phyloP scores from a whole-genome alignment of 805 yeast genomes.

The Starmerella ratchasimensis region DNA sequence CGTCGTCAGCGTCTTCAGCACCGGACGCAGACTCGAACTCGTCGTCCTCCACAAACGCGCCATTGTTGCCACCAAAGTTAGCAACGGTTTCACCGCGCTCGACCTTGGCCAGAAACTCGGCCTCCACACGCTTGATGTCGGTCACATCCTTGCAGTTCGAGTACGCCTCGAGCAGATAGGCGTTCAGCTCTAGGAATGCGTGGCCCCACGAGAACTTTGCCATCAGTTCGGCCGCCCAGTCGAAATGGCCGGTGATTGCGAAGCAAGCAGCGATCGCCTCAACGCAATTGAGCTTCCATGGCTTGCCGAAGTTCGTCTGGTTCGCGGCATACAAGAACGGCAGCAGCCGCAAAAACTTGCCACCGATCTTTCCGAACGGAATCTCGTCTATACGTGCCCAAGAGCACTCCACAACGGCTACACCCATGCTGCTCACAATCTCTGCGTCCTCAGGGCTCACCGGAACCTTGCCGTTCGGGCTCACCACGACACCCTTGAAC shows the following conservation, averaged over 20 bases:
- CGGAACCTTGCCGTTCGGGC: conserved; percentile 82
- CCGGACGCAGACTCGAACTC: conserved; percentile 29
- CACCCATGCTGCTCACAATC: conserved; percentile 66
- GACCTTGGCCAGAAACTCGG: conserved; percentile 44
- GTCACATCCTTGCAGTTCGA: conserved; percentile 69
- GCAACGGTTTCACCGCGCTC: conserved; percentile 18
- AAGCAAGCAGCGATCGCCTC: conserved; percentile 96
- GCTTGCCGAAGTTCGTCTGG: conserved; percentile 91
- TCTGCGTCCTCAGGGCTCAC: conserved; percentile 79
- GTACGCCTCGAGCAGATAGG: conserved; percentile 61
- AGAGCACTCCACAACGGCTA: conserved; percentile 97
- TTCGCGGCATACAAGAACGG: conserved; percentile 94
- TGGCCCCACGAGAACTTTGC: conserved; percentile 86
- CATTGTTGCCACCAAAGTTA: conserved; percentile 27
- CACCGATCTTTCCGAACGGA: conserved; percentile 90
- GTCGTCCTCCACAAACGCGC: conserved; percentile 33
- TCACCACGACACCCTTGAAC: conserved; percentile 76
- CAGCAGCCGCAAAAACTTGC: conserved; percentile 67
- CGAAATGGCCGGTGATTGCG: conserved; percentile 80
- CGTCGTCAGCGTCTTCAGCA: conserved; percentile 21
- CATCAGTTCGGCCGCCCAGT: conserved; percentile 72
- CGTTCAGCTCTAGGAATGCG: conserved; percentile 70
- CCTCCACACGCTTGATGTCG: conserved; percentile 58
- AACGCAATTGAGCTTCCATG: conserved; percentile 91
- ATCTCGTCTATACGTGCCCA: conserved; percentile 97